Base-by-base conservation (phyloP, 352 stramenopile species). In the Phytophthora vignae region DNA sequence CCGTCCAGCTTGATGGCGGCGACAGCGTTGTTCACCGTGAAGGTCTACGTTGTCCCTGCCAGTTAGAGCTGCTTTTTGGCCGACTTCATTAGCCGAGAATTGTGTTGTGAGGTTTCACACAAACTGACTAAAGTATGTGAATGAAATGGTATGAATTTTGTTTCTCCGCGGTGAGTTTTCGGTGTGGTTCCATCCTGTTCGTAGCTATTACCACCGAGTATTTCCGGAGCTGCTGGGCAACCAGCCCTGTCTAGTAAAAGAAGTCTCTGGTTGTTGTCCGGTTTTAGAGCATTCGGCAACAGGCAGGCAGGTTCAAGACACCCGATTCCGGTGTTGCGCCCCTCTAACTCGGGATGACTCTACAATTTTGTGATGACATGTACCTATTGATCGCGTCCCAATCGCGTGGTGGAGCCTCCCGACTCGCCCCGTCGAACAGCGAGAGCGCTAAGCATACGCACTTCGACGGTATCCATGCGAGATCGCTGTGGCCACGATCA, bases 381-480 rank as follows among this genome's bases (percentile, higher is more conserved):
- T 40, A 38, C 33, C 12, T 40, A 40, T 40, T 40, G 33, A 40
- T 40, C 42, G 14, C 12, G 12, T 7, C 3, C 8, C 12, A 14
- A 22, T 21, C n/a, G 42, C 42, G n/a, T 17, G 15, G 42, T 17
- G 9, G 15, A 50, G 42, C 42, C 11, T n/a, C 15, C n/a, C 42
- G 42, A 19, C 42, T 50, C 42, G n/a, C 42, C 10, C 25, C 15
- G 15, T 17, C 52, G 52, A 40, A 57, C 52, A 57, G 52, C 52
- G 17, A 40, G 7, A 57, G 52, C 27, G 25, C 21, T 57, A 57
- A 57, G 52, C 27, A 9, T 33, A 33, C 29, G 29, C 29, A 56
- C 50, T 19, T 36, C 50, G 33, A 56, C 15, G 25, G 4, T 29
- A 29, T 29, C 25, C 25, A 29, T 29, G 25, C 25, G 25, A 29